Conservation (phyloP, 805 yeast genomes). For the Brettanomyces anomalus region DNA sequence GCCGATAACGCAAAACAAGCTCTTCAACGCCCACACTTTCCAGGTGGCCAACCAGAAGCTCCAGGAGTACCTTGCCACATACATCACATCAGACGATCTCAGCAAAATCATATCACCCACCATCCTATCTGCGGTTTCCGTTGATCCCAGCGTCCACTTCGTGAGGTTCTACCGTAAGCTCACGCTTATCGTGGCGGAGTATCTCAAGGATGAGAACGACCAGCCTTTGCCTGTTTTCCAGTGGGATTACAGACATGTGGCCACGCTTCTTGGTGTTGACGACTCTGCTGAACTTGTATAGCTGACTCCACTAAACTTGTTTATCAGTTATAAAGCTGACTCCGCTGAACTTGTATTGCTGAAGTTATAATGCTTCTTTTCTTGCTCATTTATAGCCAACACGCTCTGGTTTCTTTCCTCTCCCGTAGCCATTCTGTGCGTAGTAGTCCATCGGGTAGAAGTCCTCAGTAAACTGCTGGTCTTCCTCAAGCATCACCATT, state of each 20-base stretch:
- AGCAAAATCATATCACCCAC: conserved; percentile 56
- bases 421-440: conserved; percentile 80
- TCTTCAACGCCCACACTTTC: conserved; percentile 39
- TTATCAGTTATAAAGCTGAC: too few species aligned
- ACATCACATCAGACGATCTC: conserved; percentile 48
- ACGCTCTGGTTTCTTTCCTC: conserved; percentile 59
- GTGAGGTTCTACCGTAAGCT: conserved; percentile 38
- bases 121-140: conserved; percentile 46
- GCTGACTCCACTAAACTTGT: too few species aligned
- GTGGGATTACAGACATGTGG: conserved; percentile 53
- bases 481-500: conserved; percentile 76
- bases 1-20: conserved; percentile 54
- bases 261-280: conserved; percentile 66
- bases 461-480: conserved; percentile 49
- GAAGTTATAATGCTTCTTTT: background rate
- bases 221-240: conserved; percentile 27
- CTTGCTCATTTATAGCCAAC: background rate
- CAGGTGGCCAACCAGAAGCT: conserved; percentile 34
- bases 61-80: conserved; percentile 47
- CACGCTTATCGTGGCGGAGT: conserved; percentile 27
- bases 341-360: background rate
- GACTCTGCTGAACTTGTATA: conserved; percentile 13
- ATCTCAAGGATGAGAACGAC: conserved; percentile 23
- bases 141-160: conserved; percentile 39
- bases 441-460: conserved; percentile 97